Evolutionary conservation across 2,329 filamentous ascomycete genomes (phyloP), one percentile per base, ranked within the genome.

Genomic region (Scolecobasidium constrictum): DNA sequence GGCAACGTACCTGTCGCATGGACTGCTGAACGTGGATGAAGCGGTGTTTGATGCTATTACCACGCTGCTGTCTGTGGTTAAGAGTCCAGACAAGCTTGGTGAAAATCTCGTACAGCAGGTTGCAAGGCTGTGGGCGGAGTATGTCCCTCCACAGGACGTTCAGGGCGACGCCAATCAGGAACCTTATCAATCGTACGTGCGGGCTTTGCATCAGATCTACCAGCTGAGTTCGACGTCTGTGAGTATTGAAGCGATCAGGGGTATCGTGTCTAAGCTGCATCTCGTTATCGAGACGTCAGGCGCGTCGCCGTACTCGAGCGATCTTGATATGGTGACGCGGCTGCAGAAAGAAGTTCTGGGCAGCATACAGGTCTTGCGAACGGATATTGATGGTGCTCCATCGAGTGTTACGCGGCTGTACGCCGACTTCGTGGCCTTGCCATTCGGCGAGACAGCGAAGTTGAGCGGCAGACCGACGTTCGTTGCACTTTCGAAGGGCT

Each of bases 401-500:
- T 73, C 81, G 1, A 74, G 73, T n/a, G 64, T 94, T 52, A 71
- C 88, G 40, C 66, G 66, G 1, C 73, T 84, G 43, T 72, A 87
- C 7, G 76, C 86, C 1, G 75, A 83, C 39, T 78, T 94, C 46
- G 73, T 78, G 6, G 72, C 76, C 2, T 66, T 94, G 23, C 81
- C 86, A 1, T 88, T 85, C 51, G 40, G 48, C 19, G 47, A 46
- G 1, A 45, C 50, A 9, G 46, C 47, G 15, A 58, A 53, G 43
- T 7, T 7, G 9, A 20, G 16, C 15, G 56, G 55, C 40, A 77
- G 77, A 44, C 83, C 86, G 5, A 94, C 86, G 0, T 96, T 87
- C 56, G 78, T 98, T 43, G 90, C 92, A 23, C 75, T 96, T 55
- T 86, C 88, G 1, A 94, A 92, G 59, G 76, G 77, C 16, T 78